These are phyloP conservation scores for Phylloboletellus chloephorus DNA, from an alignment of 1,284 basidiomycete species.

Conservation along the genomic window DNA sequence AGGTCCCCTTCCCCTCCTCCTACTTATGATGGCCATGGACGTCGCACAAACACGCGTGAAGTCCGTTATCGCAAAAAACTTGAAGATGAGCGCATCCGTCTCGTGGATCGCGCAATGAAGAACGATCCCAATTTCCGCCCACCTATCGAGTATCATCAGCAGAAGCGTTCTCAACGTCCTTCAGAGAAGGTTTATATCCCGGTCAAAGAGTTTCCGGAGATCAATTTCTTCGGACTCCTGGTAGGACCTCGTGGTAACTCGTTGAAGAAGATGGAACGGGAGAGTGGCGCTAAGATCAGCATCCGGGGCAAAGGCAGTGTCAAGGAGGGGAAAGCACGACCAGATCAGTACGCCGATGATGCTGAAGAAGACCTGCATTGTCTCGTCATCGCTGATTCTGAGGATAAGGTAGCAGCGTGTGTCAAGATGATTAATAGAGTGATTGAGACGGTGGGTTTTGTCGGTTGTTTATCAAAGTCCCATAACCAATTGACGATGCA, in stretches of 20 bases:
- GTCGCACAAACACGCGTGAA: constrained; percentile 96
- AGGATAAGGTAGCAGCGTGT: constrained; percentile 87
- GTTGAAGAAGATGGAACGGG: constrained; percentile 98
- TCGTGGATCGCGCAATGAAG: constrained; percentile 95
- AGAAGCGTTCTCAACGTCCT: constrained; percentile 85
- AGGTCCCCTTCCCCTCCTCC: constrained; percentile 96
- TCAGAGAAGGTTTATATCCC: constrained; percentile 99
- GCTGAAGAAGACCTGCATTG: constrained; percentile 99
- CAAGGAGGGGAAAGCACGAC: constrained; percentile 95
- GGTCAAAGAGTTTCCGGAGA: constrained; percentile 99
- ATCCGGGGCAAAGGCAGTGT: constrained; percentile 98
- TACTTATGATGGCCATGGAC: constrained; percentile 94
- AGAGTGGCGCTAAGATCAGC: constrained; percentile 97
- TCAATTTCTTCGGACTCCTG: constrained; percentile 98
- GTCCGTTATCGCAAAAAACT: constrained; percentile 97
- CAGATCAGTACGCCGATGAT: constrained; percentile 90
- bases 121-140: constrained; percentile 97
- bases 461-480: neutral
- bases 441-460: constrained; percentile 84
- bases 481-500: constrained; percentile 33
- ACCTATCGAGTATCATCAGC: constrained; percentile 92
- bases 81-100: constrained; percentile 91
- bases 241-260: constrained; percentile 98
- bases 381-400: constrained; percentile 89
- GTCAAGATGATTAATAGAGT: constrained; percentile 96